Conservation (phyloP, 257 asterid genomes). For the Scutellaria minor region DNA sequence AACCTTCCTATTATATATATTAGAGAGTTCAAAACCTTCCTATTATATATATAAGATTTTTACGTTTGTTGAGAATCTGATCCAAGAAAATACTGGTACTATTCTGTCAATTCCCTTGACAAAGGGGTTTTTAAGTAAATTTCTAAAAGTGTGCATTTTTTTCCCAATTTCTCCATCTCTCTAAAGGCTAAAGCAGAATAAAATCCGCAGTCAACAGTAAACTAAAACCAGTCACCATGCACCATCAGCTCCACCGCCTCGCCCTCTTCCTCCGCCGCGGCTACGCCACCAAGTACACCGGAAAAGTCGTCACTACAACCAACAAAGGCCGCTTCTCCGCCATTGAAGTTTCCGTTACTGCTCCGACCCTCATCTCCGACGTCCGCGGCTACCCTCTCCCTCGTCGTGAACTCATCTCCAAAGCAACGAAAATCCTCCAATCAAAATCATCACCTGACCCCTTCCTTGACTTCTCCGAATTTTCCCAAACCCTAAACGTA, state of each 20-base stretch:
- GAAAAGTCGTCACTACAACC: slow-evolving; percentile 59
- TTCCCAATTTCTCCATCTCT: background rate
- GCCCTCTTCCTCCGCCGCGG: slow-evolving; percentile 48
- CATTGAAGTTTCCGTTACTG: slow-evolving; percentile 63
- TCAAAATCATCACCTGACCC: slow-evolving; percentile 60
- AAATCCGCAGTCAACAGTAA: background rate
- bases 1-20: too few species aligned
- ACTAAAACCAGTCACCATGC: slow-evolving; percentile 28
- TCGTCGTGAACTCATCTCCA: slow-evolving; percentile 87
- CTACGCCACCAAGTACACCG: slow-evolving; percentile 86
- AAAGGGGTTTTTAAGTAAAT: background rate
- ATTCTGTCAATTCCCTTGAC: background rate
- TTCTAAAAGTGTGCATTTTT: background rate
- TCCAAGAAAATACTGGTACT: too few species aligned
- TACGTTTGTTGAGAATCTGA: too few species aligned
- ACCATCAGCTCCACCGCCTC: slow-evolving; percentile 35
- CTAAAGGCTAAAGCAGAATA: background rate
- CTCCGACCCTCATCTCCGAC: slow-evolving; percentile 61
- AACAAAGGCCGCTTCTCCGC: slow-evolving; percentile 69
- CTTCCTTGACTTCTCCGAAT: slow-evolving; percentile 69
- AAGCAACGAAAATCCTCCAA: slow-evolving; percentile 63
- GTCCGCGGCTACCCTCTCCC: slow-evolving; percentile 90
- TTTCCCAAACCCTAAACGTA: slow-evolving; percentile 49
- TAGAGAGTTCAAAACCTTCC: too few species aligned
- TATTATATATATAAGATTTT: too few species aligned